A percentile compares a stretch with the other conserved stretches of the same genome.
Conservation (phyloP, 176 grass and related monocot species). For the Luzula sylvatica region DNA sequence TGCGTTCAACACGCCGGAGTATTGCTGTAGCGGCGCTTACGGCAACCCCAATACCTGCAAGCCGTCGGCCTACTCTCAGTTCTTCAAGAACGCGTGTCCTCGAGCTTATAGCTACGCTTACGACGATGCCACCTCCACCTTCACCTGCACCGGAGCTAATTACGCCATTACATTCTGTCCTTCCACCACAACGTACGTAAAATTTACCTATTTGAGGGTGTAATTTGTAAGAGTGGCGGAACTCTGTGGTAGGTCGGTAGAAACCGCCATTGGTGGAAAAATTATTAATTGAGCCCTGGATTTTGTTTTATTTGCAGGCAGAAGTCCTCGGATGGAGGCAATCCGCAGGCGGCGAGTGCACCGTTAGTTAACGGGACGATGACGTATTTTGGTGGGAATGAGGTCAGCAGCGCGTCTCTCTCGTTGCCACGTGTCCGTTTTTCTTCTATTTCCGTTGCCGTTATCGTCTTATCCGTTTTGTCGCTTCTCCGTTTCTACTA, state of each 20-base stretch:
- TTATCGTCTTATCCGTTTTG: not conserved
- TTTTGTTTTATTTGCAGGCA: slow-evolving; percentile 19
- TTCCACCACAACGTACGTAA: slow-evolving; percentile 22
- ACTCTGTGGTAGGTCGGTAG: not conserved
- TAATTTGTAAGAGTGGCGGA: not conserved
- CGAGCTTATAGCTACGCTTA: slow-evolving; percentile 57
- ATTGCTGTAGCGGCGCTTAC: slow-evolving; percentile 53
- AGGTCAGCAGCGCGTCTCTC: not conserved
- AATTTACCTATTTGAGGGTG: not conserved
- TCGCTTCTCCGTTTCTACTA: not conserved
- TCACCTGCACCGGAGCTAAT: slow-evolving; percentile 39
- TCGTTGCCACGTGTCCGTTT: not conserved
- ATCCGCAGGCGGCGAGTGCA: slow-evolving; percentile 26
- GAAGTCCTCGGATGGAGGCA: slow-evolving; percentile 35
- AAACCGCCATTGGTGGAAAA: slow-evolving; percentile 2
- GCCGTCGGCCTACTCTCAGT: slow-evolving; percentile 37
- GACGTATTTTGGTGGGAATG: slow-evolving; percentile 27
- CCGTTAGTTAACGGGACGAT: slow-evolving; percentile 37
- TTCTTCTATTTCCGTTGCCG: not conserved
- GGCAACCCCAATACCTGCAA: slow-evolving; percentile 26
- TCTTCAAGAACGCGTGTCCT: slow-evolving; percentile 52
- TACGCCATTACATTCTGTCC: slow-evolving; percentile 61
- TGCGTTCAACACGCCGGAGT: slow-evolving; percentile 33
- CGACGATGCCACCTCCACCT: slow-evolving; percentile 53
- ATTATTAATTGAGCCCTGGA: not conserved